Evolutionary conservation across 805 yeast genomes (phyloP), one percentile per base, ranked within the genome.

Genomic region (Blastobotrys muscicola): DNA sequence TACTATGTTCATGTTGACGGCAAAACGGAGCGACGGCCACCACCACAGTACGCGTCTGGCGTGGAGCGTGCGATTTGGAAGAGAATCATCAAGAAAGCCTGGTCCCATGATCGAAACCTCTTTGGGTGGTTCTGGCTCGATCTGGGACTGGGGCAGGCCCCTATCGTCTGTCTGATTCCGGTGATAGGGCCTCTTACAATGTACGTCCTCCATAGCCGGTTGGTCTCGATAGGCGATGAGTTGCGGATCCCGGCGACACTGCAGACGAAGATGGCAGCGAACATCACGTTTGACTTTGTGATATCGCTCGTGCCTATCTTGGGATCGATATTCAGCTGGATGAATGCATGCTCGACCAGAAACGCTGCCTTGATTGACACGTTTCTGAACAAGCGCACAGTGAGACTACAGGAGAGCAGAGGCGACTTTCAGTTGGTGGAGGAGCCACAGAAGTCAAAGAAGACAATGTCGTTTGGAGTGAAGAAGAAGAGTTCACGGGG

Each of bases 61-160:
- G 66, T 69, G 33, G 92, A 86, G 50, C 74, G 71, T 38, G 73
- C 74, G 52, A 65, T 71, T 6, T 90, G 92, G 94, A 82, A 80
- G 57, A 64, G 60, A 20, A 66, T 87, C n/a, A 89, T 81, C 56
- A 70, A 66, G 41, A 72, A 76, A 47, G 97, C 97, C 0, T 89
- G 96, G 96, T 56, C 72, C 11, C 87, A 90, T 57, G 97, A 90
- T 59, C 73, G 74, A 51, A 85, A 94, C 58, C 75, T 85, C 54
- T 69, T 83, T 59, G 95, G 95, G 0, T 80, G 80, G 38, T 55
- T 45, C 42, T 46, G 54, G 39, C 38, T 75, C 50, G 87, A 78
- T 62, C 72, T 85, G 50, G 90, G 92, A 1, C 53, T 83, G 13
- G 96, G 96, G 0, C 61, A 81, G 55, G 90, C 82, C 1, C 92